Evolutionary conservation across 2,329 filamentous ascomycete genomes (phyloP).

Genomic region (Rhynchosporium secalis): DNA sequence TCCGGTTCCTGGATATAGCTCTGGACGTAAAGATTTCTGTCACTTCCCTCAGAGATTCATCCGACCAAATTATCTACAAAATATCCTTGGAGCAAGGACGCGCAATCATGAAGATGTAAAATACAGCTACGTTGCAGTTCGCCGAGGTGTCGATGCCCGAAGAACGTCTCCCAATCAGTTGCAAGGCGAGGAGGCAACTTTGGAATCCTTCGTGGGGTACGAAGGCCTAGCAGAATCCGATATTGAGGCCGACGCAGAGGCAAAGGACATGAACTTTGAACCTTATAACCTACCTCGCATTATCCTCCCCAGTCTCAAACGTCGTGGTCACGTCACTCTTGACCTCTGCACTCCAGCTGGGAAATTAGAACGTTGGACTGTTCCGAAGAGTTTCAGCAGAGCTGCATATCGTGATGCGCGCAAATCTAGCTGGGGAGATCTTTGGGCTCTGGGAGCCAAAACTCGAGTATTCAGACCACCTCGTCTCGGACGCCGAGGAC

Average conservation of each 20-base stretch:
- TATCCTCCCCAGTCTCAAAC: constrained; percentile 80
- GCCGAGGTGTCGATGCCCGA: constrained; percentile 65
- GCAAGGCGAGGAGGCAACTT: constrained; percentile 59
- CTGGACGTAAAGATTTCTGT: constrained; percentile 84
- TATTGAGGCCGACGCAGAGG: constrained; percentile 17
- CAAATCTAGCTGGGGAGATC: constrained; percentile 87
- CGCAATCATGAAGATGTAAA: constrained; percentile 87
- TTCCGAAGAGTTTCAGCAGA: constrained; percentile 77
- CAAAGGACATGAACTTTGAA: constrained; percentile 42
- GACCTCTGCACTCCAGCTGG: constrained; percentile 89
- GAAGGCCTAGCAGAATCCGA: constrained; percentile 47
- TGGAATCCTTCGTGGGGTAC: constrained; percentile 72
- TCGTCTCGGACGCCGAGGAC: constrained; percentile 53
- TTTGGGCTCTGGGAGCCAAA: constrained; percentile 95
- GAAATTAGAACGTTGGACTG: constrained; percentile 88
- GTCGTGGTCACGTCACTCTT: constrained; percentile 81
- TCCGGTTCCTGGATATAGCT: constrained; percentile 63
- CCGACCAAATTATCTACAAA: constrained; percentile 78
- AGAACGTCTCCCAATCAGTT: constrained; percentile 40
- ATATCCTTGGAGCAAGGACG: constrained; percentile 65
- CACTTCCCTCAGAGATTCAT: constrained; percentile 88
- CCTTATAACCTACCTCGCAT: constrained; percentile 74
- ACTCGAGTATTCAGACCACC: constrained; percentile 66
- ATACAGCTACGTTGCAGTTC: constrained; percentile 86
- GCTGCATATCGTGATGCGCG: constrained; percentile 89